Percentiles rank a stretch among this genome's conserved stretches.
Conservation (phyloP, 176 grass and related monocot genomes). For the Alloteropsis semialata region DNA sequence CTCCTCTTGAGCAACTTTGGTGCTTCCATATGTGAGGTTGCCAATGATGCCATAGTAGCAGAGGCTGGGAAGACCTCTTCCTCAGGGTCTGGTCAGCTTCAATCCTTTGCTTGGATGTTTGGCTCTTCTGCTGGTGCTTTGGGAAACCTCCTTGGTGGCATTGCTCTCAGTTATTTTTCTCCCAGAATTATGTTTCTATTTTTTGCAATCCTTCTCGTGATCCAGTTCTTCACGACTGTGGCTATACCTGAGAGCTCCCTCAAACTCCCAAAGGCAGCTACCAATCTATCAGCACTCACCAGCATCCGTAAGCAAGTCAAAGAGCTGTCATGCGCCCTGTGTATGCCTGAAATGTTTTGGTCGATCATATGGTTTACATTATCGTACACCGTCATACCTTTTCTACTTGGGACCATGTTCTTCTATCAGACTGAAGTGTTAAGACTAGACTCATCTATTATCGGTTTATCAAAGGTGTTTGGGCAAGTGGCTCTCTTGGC, state of each 20-base stretch:
- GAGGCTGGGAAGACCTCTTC: slow-evolving; percentile 69
- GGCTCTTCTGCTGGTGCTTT: slow-evolving; percentile 75
- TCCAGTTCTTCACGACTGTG: slow-evolving; percentile 69
- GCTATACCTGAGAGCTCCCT: slow-evolving; percentile 76
- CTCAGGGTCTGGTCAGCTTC: slow-evolving; percentile 64
- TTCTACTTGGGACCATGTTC: slow-evolving; percentile 89
- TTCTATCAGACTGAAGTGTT: slow-evolving; percentile 94
- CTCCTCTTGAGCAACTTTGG: slow-evolving; percentile 98
- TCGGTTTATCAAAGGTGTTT: slow-evolving; percentile 90
- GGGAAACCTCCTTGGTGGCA: slow-evolving; percentile 84
- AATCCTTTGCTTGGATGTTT: slow-evolving; percentile 93
- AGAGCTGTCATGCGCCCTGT: slow-evolving; percentile 54
- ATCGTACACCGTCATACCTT: slow-evolving; percentile 75
- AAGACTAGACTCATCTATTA: slow-evolving; percentile 72
- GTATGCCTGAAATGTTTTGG: slow-evolving; percentile 63
- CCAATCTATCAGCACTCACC: slow-evolving; percentile 35
- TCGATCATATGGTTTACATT: slow-evolving; percentile 74
- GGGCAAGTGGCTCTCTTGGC: slow-evolving; percentile 69
- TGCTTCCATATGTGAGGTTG: slow-evolving; percentile 93
- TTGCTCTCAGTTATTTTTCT: slow-evolving; percentile 68
- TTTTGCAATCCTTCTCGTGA: slow-evolving; percentile 66
- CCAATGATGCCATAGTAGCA: slow-evolving; percentile 92
- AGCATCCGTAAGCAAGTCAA: slow-evolving; percentile 76
- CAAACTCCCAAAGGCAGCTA: slow-evolving; percentile 61
- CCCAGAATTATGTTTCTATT: slow-evolving; percentile 77